Percentiles rank a stretch among this genome's conserved stretches.
Evolutionary conservation across 192 early-diverging fungal species (phyloP).

Genomic region (Backusella circina): DNA sequence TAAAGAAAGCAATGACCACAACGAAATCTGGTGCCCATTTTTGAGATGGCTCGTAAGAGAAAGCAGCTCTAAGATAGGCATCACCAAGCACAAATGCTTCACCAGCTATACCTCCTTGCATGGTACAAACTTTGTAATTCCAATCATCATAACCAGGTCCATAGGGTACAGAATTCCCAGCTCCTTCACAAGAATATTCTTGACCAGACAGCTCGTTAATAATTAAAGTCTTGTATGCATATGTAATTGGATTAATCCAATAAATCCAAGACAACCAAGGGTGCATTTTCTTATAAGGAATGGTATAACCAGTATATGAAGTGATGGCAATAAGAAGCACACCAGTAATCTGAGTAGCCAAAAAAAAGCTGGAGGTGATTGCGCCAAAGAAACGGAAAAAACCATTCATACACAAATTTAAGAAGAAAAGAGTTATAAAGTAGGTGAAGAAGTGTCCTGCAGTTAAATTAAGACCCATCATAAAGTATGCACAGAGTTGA

Average conservation of each 20-base stretch:
- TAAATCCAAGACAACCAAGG: slow-evolving; percentile 60
- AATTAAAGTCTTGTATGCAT: slow-evolving; percentile 55
- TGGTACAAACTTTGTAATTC: slow-evolving; percentile 52
- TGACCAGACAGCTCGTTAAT: slow-evolving; percentile 60
- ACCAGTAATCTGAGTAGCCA: slow-evolving; percentile 49
- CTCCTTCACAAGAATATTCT: slow-evolving; percentile 32
- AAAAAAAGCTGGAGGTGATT: slow-evolving; percentile 44
- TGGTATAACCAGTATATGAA: slow-evolving; percentile 60
- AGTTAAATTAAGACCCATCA: slow-evolving; percentile 34
- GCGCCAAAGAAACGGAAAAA: slow-evolving; percentile 59
- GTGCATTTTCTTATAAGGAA: slow-evolving; percentile 54
- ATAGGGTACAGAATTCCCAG: slow-evolving; percentile 23
- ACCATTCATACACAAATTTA: slow-evolving; percentile 51
- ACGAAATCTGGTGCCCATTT: slow-evolving; percentile 57
- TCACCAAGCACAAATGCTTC: slow-evolving; percentile 51
- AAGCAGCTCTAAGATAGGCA: slow-evolving; percentile 52
- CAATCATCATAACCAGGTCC: slow-evolving; percentile 36
- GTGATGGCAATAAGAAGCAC: slow-evolving; percentile 48
- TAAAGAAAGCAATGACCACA: slow-evolving; percentile 49
- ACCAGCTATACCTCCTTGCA: slow-evolving; percentile 56
- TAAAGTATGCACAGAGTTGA: slow-evolving; percentile 54
- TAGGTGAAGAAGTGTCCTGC: slow-evolving; percentile 51
- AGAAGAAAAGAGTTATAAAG: slow-evolving; percentile 46
- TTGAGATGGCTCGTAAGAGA: slow-evolving; percentile 52
- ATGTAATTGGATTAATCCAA: slow-evolving; percentile 61